These are phyloP conservation scores for Eucalyptus victrix DNA, from an alignment of 345 rosid genomes.

Conservation along the genomic window DNA sequence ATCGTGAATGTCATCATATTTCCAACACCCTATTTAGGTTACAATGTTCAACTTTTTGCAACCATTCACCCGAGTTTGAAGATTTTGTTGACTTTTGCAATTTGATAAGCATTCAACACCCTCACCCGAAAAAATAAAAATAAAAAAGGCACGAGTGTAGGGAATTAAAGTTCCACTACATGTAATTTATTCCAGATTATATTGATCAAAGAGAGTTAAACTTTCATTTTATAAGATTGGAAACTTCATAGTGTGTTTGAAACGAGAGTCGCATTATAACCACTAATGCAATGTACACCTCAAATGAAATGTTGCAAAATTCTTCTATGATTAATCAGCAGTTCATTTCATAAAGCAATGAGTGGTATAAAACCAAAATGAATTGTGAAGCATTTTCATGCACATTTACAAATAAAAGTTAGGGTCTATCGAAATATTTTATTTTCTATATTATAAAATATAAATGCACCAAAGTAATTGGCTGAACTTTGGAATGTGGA, in stretches of 20 bases:
- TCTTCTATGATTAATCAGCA: rapidly evolving
- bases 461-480: no score
- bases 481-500: no score
- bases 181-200: background rate
- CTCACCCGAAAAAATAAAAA: no score
- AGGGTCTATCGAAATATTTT: no score
- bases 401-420: no score
- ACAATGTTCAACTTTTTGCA: no score
- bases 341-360: rapidly evolving
- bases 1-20: rapidly evolving
- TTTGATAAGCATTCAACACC: background rate
- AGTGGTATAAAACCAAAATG: no score
- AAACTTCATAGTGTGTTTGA: background rate
- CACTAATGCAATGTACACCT: background rate
- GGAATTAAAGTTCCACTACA: background rate
- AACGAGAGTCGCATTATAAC: background rate
- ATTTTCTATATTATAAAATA: no score
- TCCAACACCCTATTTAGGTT: no score
- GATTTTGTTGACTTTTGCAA: background rate
- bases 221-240: background rate
- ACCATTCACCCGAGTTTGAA: background rate
- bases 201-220: background rate
- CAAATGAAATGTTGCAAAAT: background rate
- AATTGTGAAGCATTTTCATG: no score
- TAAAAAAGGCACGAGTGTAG: rapidly evolving